Conservation (phyloP, 2,329 filamentous ascomycete genomes). For the Dactylellina haptotyla region DNA sequence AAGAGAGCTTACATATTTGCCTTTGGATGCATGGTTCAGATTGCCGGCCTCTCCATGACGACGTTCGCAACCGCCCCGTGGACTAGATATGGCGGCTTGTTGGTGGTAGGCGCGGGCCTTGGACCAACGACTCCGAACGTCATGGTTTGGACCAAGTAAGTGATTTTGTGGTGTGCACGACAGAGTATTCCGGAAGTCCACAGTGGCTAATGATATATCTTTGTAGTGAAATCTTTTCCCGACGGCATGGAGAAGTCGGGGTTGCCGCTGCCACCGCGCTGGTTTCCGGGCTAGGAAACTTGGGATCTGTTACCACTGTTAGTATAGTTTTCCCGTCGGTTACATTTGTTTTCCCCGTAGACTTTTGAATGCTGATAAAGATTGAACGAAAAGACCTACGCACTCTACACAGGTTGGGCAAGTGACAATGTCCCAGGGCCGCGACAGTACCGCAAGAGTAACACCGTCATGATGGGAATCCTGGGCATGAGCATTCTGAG, state of each 20-base stretch:
- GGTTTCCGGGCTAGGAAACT: slow-evolving; percentile 85
- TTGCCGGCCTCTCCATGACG: slow-evolving; percentile 79
- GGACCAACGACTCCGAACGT: slow-evolving; percentile 91
- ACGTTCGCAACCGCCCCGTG: slow-evolving; percentile 77
- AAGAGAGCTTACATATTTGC: slow-evolving; percentile 84
- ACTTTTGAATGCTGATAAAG: not conserved
- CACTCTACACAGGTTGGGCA: slow-evolving; percentile 86
- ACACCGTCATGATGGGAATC: slow-evolving; percentile 88
- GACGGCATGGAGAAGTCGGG: slow-evolving; percentile 87
- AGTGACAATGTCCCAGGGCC: slow-evolving; percentile 75
- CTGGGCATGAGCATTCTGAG: slow-evolving; percentile 78
- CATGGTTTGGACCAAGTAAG: slow-evolving; percentile 84
- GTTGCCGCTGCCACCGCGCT: slow-evolving; percentile 86
- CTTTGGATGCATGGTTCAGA: slow-evolving; percentile 78
- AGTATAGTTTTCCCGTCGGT: not conserved
- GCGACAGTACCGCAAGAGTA: slow-evolving; percentile 81
- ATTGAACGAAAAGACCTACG: slow-evolving; percentile 72
- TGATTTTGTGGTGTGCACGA: not conserved
- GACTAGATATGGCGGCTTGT: slow-evolving; percentile 86
- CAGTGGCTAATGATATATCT: not conserved
- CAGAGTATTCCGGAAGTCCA: not conserved
- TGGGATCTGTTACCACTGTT: slow-evolving; percentile 80
- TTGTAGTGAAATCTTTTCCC: slow-evolving; percentile 79
- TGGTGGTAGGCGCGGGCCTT: slow-evolving; percentile 89
- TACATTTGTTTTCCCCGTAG: not conserved